Percentiles rank a stretch among this genome's conserved stretches.
phyloP scores from a whole-genome alignment of 2,329 filamentous ascomycete species.

The Monosporascus sp. region DNA sequence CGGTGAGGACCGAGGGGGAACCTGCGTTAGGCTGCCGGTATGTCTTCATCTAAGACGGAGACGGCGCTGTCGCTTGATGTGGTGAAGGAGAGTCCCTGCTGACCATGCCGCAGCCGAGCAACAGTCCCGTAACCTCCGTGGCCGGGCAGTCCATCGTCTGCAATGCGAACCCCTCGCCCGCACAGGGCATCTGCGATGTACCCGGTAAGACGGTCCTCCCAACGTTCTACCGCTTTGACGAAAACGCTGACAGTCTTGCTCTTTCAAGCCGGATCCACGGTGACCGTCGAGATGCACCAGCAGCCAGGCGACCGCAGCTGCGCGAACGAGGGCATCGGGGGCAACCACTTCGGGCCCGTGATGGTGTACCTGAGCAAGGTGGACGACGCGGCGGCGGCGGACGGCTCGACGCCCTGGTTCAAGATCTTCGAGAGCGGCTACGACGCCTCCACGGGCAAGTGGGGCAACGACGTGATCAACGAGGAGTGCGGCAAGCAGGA shows the following conservation, averaged over 20 bases:
- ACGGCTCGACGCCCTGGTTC: constrained; percentile 42
- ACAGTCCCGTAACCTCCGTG: constrained; percentile 36
- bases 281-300: constrained; percentile 45
- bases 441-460: constrained; percentile 23
- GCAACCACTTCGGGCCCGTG: constrained; percentile 47
- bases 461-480: constrained; percentile 25
- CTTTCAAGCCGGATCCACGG: constrained; percentile 27
- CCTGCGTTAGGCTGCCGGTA: constrained; percentile 20
- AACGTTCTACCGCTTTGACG: not conserved
- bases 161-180: constrained; percentile 29
- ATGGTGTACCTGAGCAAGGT: constrained; percentile 45
- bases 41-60: not conserved
- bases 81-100: not conserved
- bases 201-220: constrained; percentile 8
- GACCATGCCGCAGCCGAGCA: constrained; percentile 22
- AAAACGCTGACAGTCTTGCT: not conserved
- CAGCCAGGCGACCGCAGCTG: constrained; percentile 38
- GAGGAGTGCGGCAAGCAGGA: constrained; percentile 26
- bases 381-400: constrained; percentile 37
- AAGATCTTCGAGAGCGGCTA: constrained; percentile 44
- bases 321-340: constrained; percentile 44
- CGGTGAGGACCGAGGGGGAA: constrained; percentile 30
- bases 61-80: too few relatives aligned
- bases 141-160: constrained; percentile 35
- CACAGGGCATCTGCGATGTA: constrained; percentile 29